Base-by-base conservation (phyloP, 2,329 filamentous ascomycete genomes). In the Beauveria sp. region DNA sequence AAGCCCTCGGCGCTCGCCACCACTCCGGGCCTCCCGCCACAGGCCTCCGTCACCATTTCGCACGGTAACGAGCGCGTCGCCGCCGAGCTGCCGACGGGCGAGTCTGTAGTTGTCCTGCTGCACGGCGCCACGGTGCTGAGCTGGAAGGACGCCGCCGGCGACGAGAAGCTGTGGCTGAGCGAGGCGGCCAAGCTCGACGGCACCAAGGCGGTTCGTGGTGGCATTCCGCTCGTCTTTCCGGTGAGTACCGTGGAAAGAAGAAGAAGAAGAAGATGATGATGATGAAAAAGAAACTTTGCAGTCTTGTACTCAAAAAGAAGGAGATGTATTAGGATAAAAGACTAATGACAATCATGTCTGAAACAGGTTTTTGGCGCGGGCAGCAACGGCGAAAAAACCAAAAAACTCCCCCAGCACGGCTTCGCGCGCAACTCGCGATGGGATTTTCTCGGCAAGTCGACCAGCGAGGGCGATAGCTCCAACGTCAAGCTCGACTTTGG, bases 401-500 rank as follows among this genome's bases (percentile, higher is more conserved):
- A 85, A 56, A 79, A 84, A 66, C 88, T 99, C 28, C 88, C 92
- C 3, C 92, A 97, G 77, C 94, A 97, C 78, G 94, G 94, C 67
- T 96, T 99, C 75, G 94, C 93, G 44, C 91, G 94, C 68, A 92
- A 84, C 70, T 90, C 88, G 51, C 84, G 84, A 64, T 99, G 94
- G 94, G 92, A 97, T 74, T 96, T 94, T 73, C 82, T 99, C 56
- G 92, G 92, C 70, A 96, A 93, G 77, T 91, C 88, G 48, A 77
- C 77, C 58, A 78, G 76, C 66, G 77, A 79, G 71, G 67, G 75
- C 73, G 63, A 76, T 82, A 90, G 70, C 79, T 85, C 69, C 44
- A 87, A 86, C 54, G 87, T 97, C 66, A 97, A 96, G 81, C 87
- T 99, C 63, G 94, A 99, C 78, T 97, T 99, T 74, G 94, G 93